phyloP scores from a whole-genome alignment of 495 filamentous ascomycete genomes.

The Penicillium egyptiacum region DNA sequence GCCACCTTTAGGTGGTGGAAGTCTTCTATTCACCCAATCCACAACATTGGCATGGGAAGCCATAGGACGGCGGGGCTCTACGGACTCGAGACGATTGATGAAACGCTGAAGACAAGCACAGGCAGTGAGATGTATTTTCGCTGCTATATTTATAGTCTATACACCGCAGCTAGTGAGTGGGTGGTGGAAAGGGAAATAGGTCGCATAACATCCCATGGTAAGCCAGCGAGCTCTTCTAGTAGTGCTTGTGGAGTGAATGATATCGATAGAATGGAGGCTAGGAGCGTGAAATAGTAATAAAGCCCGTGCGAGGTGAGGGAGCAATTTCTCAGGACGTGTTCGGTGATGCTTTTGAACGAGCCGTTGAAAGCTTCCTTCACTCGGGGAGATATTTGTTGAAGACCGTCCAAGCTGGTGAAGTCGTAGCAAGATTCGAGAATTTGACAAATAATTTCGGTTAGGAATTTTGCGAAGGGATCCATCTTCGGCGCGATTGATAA shows the following conservation, averaged over 20 bases:
- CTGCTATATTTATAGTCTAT: slow-evolving; percentile 1
- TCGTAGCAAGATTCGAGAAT: slow-evolving; percentile 7
- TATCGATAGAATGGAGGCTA: slow-evolving; percentile 1
- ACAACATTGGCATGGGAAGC: slow-evolving; percentile 1
- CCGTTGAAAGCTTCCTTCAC: slow-evolving; percentile 7
- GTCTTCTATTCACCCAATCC: not conserved
- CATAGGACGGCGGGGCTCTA: slow-evolving; percentile 5
- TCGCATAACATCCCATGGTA: not conserved
- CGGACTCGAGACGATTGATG: slow-evolving; percentile 3
- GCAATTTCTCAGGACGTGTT: not conserved
- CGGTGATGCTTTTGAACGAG: slow-evolving; percentile 1
- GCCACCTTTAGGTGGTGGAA: slow-evolving; percentile 2
- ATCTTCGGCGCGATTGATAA: slow-evolving; percentile 18
- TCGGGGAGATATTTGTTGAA: slow-evolving; percentile 11
- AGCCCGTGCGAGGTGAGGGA: not conserved
- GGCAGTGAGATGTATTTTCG: slow-evolving; percentile 1
- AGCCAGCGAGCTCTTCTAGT: not conserved
- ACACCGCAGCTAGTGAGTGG: slow-evolving; percentile 1
- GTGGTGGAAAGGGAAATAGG: slow-evolving; percentile 2
- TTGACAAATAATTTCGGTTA: slow-evolving; percentile 3
- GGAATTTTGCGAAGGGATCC: slow-evolving; percentile 13
- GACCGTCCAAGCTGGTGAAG: slow-evolving; percentile 11
- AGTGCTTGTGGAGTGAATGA: not conserved
- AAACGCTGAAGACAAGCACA: not conserved
- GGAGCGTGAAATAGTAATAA: not conserved